A percentile compares a stretch with the other conserved stretches of the same genome.
Conservation (phyloP, 495 filamentous ascomycete genomes). For the Sphaerosporella brunnea region DNA sequence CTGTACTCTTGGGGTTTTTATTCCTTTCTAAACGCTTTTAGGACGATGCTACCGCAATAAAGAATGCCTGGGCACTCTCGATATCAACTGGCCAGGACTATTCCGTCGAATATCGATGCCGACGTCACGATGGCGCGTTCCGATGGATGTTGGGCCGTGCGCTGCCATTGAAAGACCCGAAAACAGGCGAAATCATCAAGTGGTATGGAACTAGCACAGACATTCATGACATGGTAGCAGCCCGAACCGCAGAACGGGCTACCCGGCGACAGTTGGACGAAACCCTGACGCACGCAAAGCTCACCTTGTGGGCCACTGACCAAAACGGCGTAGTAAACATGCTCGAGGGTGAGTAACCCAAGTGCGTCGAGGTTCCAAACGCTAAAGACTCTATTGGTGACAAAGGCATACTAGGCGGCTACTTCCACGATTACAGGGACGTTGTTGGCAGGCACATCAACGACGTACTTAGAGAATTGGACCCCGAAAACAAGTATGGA, state of each 20-base stretch:
- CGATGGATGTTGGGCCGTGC: conserved; percentile 56
- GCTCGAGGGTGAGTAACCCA: conserved; percentile 38
- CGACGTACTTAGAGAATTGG: conserved; percentile 35
- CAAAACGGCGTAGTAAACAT: conserved; percentile 38
- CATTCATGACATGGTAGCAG: conserved; percentile 45
- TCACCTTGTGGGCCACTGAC: conserved; percentile 52
- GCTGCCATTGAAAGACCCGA: conserved; percentile 41
- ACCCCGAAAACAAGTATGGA: conserved; percentile 12
- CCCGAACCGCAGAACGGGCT: conserved; percentile 39
- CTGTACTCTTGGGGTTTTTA: too few relatives aligned
- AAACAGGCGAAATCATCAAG: conserved; percentile 44
- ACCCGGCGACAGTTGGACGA: conserved; percentile 45
- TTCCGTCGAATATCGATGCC: conserved; percentile 47
- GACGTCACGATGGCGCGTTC: conserved; percentile 43
- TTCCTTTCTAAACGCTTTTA: too few relatives aligned
- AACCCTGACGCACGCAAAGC: conserved; percentile 48
- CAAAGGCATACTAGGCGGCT: too few relatives aligned
- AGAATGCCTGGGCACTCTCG: conserved; percentile 44
- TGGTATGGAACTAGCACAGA: conserved; percentile 62
- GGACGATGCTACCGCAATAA: too few relatives aligned
- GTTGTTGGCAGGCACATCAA: conserved; percentile 41
- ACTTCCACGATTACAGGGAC: conserved; percentile 18
- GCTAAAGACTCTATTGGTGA: too few relatives aligned
- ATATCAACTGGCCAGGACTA: conserved; percentile 48
- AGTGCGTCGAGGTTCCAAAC: too few relatives aligned